Base-by-base conservation (phyloP, 225 moss, liverwort and hornwort species). In the Sphagnum contortum region DNA sequence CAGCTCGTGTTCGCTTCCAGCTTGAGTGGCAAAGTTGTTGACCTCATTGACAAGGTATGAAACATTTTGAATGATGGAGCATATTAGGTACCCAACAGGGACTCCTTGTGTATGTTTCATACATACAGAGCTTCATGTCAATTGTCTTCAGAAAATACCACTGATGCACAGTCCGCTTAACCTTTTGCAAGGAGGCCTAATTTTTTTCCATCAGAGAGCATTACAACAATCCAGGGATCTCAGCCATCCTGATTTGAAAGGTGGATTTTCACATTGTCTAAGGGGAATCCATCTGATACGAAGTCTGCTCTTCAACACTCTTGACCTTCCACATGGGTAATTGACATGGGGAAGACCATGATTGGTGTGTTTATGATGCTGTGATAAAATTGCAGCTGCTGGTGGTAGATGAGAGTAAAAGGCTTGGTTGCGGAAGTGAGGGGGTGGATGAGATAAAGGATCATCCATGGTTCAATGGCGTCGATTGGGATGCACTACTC, bases 31-130 rank as follows among this genome's bases (percentile, higher is more conserved):
- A 77, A 84, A 61, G 80, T 76, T 12, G 58, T 59, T 50, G 81
- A 84, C 49, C 75, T 84, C 50, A 77, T 80, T 9, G 83, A 83
- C 60, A 75, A 77, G 77, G 80, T 77, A 70, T 11, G 44, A 8
- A 6, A 49, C 29, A 29, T 29, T 29, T 29, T 29, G 29, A 29
- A 29, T 29, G 29, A 29, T 29, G 29, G 29, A 29, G 29, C 29
- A 29, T 1, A 29, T 29, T 29, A 29, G 29, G 29, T 29, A 29
- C 29, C 14, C 8, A n/a, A 10, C 3, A 13, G 48, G 12, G 11
- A 3, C 58, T 13, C 50, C 13, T 63, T n/a, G n/a, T 44, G 44
- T 58, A 58, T 58, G 58, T 3, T 58, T 6, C 2, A 58, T 58
- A 58, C 12, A 3, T 2, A 58, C 12, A 29, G 29, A 29, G 29